Conservation (phyloP, 768 basidiomycete genomes). For the Suillus placidus region DNA sequence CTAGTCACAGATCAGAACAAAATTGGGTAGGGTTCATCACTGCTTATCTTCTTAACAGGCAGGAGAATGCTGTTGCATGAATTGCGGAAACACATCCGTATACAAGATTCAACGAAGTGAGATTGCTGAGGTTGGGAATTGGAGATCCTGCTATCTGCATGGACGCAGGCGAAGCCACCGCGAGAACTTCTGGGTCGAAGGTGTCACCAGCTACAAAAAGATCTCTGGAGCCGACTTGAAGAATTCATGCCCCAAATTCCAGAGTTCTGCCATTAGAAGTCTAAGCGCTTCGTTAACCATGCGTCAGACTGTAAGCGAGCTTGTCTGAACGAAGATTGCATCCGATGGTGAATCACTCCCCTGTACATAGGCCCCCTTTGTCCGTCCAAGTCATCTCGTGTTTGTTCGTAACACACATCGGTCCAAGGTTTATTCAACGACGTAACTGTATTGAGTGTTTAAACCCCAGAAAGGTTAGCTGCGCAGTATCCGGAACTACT, state of each 20-base stretch:
- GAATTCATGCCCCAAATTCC: slow-evolving; percentile 59
- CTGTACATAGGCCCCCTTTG: not conserved
- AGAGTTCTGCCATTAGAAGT: slow-evolving; percentile 47
- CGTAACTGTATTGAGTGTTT: no score
- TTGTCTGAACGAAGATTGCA: slow-evolving; percentile 39
- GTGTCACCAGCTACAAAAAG: slow-evolving; percentile 60
- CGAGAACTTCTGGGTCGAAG: slow-evolving; percentile 47
- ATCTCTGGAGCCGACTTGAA: slow-evolving; percentile 53
- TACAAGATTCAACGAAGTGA: slow-evolving; percentile 46
- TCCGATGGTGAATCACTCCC: slow-evolving; percentile 21
- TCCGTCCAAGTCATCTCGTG: not conserved
- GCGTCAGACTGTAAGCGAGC: not conserved
- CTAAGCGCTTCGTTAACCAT: no score
- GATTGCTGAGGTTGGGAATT: slow-evolving; percentile 27
- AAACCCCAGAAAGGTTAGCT: no score
- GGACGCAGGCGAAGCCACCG: slow-evolving; percentile 30
- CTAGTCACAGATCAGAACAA: not conserved
- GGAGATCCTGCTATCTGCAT: slow-evolving; percentile 20
- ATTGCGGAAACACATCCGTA: slow-evolving; percentile 50
- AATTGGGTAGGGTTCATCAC: not conserved
- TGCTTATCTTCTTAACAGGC: slow-evolving; percentile 49
- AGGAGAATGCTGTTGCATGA: slow-evolving; percentile 49
- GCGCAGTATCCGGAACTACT: no score
- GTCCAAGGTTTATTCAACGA: no score
- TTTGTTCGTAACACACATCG: no score